Evolutionary conservation across 495 filamentous ascomycete species (phyloP), one percentile per base, ranked within the genome.

Genomic region (Lentithecium fluviatile): DNA sequence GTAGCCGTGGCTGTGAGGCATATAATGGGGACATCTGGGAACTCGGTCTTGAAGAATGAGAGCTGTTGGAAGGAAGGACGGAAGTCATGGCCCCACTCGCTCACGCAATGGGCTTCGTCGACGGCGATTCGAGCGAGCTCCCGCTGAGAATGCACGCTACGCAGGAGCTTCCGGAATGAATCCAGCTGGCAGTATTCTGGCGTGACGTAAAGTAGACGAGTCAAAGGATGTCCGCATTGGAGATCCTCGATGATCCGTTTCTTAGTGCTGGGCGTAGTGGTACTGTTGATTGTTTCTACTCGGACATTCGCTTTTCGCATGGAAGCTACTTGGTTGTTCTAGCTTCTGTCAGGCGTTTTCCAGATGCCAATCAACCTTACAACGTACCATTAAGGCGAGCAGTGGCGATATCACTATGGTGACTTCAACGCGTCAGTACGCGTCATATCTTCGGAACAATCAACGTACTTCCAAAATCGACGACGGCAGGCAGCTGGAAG

Each of bases 11-110:
- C 93, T 0, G 93, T 97, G 17, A 95, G 79, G 47, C 90, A 93
- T 63, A 91, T 95, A 29, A 97, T 86, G 21, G 93, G 91, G 0
- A 96, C 89, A 25, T 86, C 78, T 0, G 91, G 91, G 58, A 89
- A 88, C 20, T 83, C 83, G 25, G 81, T 77, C 60, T 88, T 89
- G 77, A 97, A 95, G 84, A 88, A 96, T 6, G 84, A 85, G n/a
- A 97, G 81, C 23, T 86, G 80, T 65, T 90, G 89, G 74, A 96
- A 97, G 32, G 90, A 86, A 17, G 88, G 88, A n/a, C 93, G 88
- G 68, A 97, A 97, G 72, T 97, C 93, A 71, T 97, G 92, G 17
- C 93, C 93, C 93, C 93, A 97, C 85, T 97, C 92, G 10, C 88
- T 92, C 63, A 97, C 96, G 71, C 93, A 97, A 71, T 97, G 93